phyloP scores from a whole-genome alignment of 1,284 basidiomycete species.

The Melampsora americana region DNA sequence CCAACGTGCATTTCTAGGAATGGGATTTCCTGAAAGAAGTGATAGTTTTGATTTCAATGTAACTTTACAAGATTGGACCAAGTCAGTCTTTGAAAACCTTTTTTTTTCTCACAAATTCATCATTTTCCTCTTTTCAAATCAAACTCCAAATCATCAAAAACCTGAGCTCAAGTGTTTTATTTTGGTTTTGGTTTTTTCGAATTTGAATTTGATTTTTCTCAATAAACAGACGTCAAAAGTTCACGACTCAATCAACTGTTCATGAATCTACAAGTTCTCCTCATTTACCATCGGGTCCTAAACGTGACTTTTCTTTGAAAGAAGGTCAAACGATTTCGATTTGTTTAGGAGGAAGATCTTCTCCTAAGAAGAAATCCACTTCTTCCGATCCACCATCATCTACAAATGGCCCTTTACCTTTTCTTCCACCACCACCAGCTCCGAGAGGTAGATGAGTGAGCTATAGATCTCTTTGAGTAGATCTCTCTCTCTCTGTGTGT shows the following conservation, averaged over 20 bases:
- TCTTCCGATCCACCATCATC: background rate
- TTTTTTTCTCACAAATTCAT: too few relatives aligned
- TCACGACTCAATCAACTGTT: background rate
- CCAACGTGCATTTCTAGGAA: conserved; percentile 83
- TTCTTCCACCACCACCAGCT: conserved; percentile 37
- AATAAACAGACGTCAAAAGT: conserved; percentile 21
- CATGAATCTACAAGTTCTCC: conserved; percentile 49
- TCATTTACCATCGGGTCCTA: conserved; percentile 66
- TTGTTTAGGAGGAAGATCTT: conserved; percentile 68
- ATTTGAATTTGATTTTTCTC: background rate
- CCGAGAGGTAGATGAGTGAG: background rate
- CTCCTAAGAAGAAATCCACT: background rate
- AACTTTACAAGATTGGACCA: conserved; percentile 89
- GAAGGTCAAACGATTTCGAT: conserved; percentile 95
- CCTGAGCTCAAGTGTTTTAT: too few relatives aligned
- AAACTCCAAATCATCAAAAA: background rate
- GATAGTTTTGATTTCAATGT: conserved; percentile 96
- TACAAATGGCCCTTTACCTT: conserved; percentile 14
- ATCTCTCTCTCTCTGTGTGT: too few relatives aligned
- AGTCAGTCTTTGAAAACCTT: conserved; percentile 59
- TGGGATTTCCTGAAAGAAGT: conserved; percentile 84
- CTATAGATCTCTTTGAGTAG: too few relatives aligned
- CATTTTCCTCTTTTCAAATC: conserved; percentile 12
- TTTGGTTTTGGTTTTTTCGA: conserved; percentile 52
- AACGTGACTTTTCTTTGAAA: conserved; percentile 92